Evolutionary conservation across 2,329 filamentous ascomycete species (phyloP).

Genomic region (Scolecobasidium constrictum): DNA sequence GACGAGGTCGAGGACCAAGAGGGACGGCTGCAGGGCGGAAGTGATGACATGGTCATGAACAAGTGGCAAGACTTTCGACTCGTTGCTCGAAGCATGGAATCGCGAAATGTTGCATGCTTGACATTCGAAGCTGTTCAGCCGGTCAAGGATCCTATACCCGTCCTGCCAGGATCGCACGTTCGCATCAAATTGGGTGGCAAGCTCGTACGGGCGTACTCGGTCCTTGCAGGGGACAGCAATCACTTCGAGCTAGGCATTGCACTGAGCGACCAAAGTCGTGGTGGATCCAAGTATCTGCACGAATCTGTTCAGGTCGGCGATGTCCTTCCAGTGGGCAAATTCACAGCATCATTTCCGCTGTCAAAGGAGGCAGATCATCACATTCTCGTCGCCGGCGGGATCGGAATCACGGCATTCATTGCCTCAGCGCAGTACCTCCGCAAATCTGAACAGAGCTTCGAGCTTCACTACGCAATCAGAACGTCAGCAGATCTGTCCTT

Average conservation of each 20-base stretch:
- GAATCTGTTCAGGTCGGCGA: slow-evolving; percentile 36
- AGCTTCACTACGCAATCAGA: slow-evolving; percentile 50
- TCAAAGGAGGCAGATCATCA: slow-evolving; percentile 42
- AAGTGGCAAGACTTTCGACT: slow-evolving; percentile 31
- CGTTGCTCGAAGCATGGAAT: slow-evolving; percentile 40
- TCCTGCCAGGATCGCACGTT: slow-evolving; percentile 42
- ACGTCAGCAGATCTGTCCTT: slow-evolving; percentile 45
- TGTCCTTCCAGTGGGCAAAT: slow-evolving; percentile 38
- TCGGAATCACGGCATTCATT: slow-evolving; percentile 57
- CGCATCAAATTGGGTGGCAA: slow-evolving; percentile 46
- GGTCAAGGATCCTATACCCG: slow-evolving; percentile 22
- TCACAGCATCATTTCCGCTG: slow-evolving; percentile 39
- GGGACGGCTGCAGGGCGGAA: slow-evolving; percentile 17
- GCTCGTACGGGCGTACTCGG: slow-evolving; percentile 48
- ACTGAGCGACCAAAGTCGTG: slow-evolving; percentile 43
- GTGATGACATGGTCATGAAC: slow-evolving; percentile 19
- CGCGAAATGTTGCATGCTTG: slow-evolving; percentile 40
- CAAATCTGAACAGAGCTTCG: slow-evolving; percentile 26
- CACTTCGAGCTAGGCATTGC: slow-evolving; percentile 49
- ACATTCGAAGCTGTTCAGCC: slow-evolving; percentile 37
- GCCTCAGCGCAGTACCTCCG: slow-evolving; percentile 31
- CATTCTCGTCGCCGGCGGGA: slow-evolving; percentile 52
- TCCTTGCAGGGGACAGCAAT: slow-evolving; percentile 40
- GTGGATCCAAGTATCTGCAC: slow-evolving; percentile 52
- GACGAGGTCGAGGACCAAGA: slow-evolving; percentile 21